Evolutionary conservation across 768 basidiomycete genomes (phyloP), one percentile per base, ranked within the genome.

Genomic region (Clavulina sp.): DNA sequence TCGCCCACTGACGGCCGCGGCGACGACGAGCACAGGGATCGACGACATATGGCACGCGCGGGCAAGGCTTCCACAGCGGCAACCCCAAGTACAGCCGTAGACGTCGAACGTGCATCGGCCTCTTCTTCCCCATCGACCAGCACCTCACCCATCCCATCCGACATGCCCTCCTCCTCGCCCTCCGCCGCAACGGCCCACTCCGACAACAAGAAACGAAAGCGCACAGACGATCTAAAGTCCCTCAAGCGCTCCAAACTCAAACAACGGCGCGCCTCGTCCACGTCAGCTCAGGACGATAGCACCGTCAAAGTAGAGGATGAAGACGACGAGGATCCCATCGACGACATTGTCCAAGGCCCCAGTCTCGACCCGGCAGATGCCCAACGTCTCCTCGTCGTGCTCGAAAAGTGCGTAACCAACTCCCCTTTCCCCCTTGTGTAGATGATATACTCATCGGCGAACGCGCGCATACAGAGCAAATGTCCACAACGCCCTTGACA

Each of bases 131-230:
- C n/a, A n/a, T n/a, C n/a, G n/a, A n/a, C n/a, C n/a, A n/a, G n/a
- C n/a, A n/a, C n/a, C n/a, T n/a, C n/a, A n/a, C n/a, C n/a, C n/a
- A n/a, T n/a, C n/a, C n/a, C n/a, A n/a, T n/a, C n/a, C n/a, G n/a
- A n/a, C n/a, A n/a, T n/a, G n/a, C n/a, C n/a, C n/a, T n/a, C n/a
- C n/a, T n/a, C n/a, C n/a, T n/a, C n/a, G n/a, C n/a, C n/a, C n/a
- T n/a, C n/a, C n/a, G n/a, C n/a, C n/a, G n/a, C n/a, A n/a, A n/a
- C n/a, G n/a, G n/a, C n/a, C n/a, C n/a, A n/a, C n/a, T n/a, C n/a
- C n/a, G n/a, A n/a, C n/a, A n/a, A n/a, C 43, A 46, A 46, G 43
- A 46, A 46, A 46, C 13, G 43, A 13, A 46, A 46, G 24, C 43
- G 43, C 13, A 46, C n/a, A n/a, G n/a, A 46, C 43, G 43, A 46